A percentile compares a stretch with the other conserved stretches of the same genome.
These are phyloP conservation scores for Fusarium nelsonii DNA, from an alignment of 2,329 filamentous ascomycete genomes.

Conservation along the genomic window DNA sequence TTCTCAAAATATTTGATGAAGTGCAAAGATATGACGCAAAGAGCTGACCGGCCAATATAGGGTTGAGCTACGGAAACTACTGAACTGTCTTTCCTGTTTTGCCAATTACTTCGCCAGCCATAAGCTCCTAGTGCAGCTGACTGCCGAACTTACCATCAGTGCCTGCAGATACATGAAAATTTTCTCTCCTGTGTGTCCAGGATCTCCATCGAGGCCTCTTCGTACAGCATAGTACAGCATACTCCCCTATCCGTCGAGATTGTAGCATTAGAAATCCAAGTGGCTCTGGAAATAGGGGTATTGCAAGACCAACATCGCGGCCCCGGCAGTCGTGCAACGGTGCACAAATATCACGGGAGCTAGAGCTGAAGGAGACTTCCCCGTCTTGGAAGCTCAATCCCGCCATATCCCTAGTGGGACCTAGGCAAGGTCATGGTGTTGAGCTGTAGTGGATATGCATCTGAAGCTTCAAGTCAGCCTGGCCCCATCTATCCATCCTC, in stretches of 20 bases:
- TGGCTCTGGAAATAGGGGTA: slow-evolving; percentile 27
- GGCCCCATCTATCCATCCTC: slow-evolving; percentile 7
- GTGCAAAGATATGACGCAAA: slow-evolving; percentile 20
- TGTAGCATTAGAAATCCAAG: slow-evolving; percentile 21
- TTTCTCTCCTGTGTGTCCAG: not conserved
- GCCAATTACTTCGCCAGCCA: slow-evolving; percentile 18
- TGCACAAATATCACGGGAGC: slow-evolving; percentile 23
- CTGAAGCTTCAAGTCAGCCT: slow-evolving; percentile 27
- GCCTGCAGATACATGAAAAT: not conserved
- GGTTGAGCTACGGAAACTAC: slow-evolving; percentile 19
- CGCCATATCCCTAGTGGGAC: slow-evolving; percentile 18
- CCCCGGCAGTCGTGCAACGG: slow-evolving; percentile 34
- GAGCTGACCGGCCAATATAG: slow-evolving; percentile 13
- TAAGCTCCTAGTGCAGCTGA: slow-evolving; percentile 24
- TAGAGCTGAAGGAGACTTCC: slow-evolving; percentile 31
- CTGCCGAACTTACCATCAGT: not conserved
- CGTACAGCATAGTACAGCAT: not conserved
- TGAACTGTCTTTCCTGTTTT: slow-evolving; percentile 1
- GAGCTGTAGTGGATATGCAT: slow-evolving; percentile 18
- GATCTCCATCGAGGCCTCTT: not conserved
- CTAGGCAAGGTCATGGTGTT: slow-evolving; percentile 23
- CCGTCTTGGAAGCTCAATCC: slow-evolving; percentile 31
- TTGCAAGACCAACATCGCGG: slow-evolving; percentile 32
- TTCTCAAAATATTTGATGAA: slow-evolving; percentile 1
- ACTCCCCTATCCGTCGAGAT: slow-evolving; percentile 14